Evolutionary conservation across 768 basidiomycete species (phyloP), one percentile per base, ranked within the genome.

Genomic region (Tylopilus sp.): DNA sequence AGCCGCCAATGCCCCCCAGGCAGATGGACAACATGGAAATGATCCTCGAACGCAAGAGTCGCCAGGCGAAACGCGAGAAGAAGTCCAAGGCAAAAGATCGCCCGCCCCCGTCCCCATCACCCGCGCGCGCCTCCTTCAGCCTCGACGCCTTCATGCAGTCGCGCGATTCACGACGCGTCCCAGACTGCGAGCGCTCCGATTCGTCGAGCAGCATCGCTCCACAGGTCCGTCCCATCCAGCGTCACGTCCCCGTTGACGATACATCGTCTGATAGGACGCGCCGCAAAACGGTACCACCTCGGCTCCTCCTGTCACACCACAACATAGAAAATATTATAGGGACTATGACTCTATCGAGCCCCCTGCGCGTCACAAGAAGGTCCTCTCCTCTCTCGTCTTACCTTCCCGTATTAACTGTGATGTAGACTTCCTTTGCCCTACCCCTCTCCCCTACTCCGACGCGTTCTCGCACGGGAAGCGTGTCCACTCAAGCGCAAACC

Each of bases 11-110:
- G 47, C 78, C 82, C 13, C 66, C 75, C 22, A 80, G 85, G 28
- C 81, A 79, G 31, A 81, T 82, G 70, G 85, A 86, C 57, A 87
- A 78, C 64, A 89, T 90, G 88, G 85, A 90, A 56, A 72, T 81
- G 71, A 80, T 90, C 37, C 78, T 90, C 55, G 88, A 89, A 66
- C 80, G 85, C 41, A 85, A 87, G 66, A 76, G 68, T 53, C 77
- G 83, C 50, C 81, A 78, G 55, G 77, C 67, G 52, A 78, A 75
- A 61, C 79, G 74, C 48, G 83, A 80, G 50, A 78, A 81, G 64
- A 70, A 69, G 53, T 57, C 54, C 41, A 77, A 72, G 55, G 74
- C 66, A 44, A 80, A 76, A 62, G 85, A 82, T 53, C 76, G 80
- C 60, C 75, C 76, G 24, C 71, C 71, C 7, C 75, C 76, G 8